These are phyloP conservation scores for Penstemon davidsonii DNA, from an alignment of 257 asterid species.

Conservation along the genomic window DNA sequence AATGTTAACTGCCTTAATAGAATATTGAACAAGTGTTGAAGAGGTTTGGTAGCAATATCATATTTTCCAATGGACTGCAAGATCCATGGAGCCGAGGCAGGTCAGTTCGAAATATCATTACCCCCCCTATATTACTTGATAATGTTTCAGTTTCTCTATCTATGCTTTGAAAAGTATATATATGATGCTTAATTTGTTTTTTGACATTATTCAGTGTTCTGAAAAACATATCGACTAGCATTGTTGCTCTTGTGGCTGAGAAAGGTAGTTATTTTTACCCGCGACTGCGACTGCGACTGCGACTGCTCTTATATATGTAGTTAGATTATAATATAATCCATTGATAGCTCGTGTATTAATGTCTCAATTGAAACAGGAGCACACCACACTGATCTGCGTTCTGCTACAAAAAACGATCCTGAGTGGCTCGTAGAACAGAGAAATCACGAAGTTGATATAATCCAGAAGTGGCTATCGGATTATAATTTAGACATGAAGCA, in stretches of 20 bases:
- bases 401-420: conserved; percentile 54
- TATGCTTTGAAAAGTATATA: too few species aligned
- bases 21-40: conserved; percentile 56
- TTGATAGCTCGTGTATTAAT: background rate
- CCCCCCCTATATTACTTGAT: too few species aligned
- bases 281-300: too few species aligned
- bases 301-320: too few species aligned
- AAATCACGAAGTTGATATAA: conserved; percentile 56
- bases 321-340: too few species aligned
- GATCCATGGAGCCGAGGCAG: conserved; percentile 93
- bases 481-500: conserved; percentile 45
- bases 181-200: background rate
- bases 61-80: conserved; percentile 76
- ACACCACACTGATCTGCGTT: conserved; percentile 71
- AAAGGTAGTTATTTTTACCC: conserved; percentile 41
- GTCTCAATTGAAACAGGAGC: conserved; percentile 49
- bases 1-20: conserved; percentile 30
- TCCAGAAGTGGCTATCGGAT: conserved; percentile 55
- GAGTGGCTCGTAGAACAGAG: conserved; percentile 64
- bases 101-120: conserved; percentile 33
- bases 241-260: conserved; percentile 64
- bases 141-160: too few species aligned
- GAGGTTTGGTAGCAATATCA: conserved; percentile 73
- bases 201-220: conserved; percentile 41
- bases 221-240: conserved; percentile 64